Percentiles rank a stretch among this genome's conserved stretches.
phyloP scores from a whole-genome alignment of 352 stramenopile species.

The Pythium myriotylum region DNA sequence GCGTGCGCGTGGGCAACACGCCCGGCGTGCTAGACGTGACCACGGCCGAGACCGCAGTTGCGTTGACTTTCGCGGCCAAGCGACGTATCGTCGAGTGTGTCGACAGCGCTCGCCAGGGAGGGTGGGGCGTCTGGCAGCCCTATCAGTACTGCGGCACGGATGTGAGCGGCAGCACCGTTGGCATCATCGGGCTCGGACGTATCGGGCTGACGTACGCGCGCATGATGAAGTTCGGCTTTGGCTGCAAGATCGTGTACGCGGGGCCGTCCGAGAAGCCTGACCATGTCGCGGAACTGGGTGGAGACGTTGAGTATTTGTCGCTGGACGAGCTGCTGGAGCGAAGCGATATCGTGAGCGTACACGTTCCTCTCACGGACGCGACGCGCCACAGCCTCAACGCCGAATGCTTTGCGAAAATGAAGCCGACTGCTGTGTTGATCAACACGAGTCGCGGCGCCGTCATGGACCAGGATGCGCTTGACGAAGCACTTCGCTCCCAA shows the following conservation, averaged over 20 bases:
- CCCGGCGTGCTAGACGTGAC: constrained; percentile 73
- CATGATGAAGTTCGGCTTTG: constrained; percentile 82
- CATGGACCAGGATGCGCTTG: constrained; percentile 85
- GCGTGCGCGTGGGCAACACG: constrained; percentile 67
- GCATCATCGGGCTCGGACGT: constrained; percentile 74
- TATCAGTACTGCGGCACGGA: constrained; percentile 59
- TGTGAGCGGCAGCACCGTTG: constrained; percentile 57
- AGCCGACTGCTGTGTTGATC: constrained; percentile 84
- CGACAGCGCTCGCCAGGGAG: constrained; percentile 58
- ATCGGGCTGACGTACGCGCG: constrained; percentile 85
- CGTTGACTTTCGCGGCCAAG: constrained; percentile 48
- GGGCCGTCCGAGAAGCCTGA: constrained; percentile 68
- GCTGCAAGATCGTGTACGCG: constrained; percentile 84
- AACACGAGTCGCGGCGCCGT: constrained; percentile 92
- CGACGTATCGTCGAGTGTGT: constrained; percentile 55
- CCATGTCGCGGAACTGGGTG: constrained; percentile 34
- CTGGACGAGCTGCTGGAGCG: constrained; percentile 69
- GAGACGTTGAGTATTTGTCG: constrained; percentile 68
- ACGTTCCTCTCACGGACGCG: constrained; percentile 75
- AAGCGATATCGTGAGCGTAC: constrained; percentile 90
- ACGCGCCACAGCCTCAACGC: constrained; percentile 78
- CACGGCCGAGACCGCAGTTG: constrained; percentile 55
- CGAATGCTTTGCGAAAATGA: constrained; percentile 78
- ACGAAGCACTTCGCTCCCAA: constrained; percentile 42
- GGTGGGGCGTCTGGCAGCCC: constrained; percentile 61